These are phyloP conservation scores for Alternaria infectoria DNA, from an alignment of 2,329 filamentous ascomycete genomes.

Conservation along the genomic window DNA sequence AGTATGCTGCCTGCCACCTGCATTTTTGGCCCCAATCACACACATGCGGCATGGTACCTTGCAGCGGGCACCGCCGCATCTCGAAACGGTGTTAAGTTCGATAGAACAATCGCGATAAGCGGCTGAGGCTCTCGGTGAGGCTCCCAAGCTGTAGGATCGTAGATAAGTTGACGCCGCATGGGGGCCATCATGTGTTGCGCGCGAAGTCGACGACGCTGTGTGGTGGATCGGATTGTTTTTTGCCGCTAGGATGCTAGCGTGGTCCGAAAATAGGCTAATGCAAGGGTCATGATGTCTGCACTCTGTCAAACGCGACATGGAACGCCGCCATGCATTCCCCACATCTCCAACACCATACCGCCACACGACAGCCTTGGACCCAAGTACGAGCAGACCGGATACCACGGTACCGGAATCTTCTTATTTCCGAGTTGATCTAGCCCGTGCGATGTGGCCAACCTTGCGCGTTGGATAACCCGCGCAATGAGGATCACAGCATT, in stretches of 20 bases:
- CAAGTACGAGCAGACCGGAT: neutral
- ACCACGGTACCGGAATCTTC: neutral
- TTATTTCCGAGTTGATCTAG: neutral
- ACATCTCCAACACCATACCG: neutral
- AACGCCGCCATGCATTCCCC: neutral
- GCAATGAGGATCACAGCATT: constrained; percentile 5
- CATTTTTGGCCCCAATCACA: neutral
- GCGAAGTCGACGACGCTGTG: neutral
- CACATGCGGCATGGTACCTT: neutral
- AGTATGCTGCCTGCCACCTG: neutral
- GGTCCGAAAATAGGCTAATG: neutral
- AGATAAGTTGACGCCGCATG: neutral
- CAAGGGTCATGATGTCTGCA: neutral
- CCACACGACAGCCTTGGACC: neutral
- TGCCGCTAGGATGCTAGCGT: neutral
- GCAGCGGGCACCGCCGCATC: neutral
- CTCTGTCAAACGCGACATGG: neutral
- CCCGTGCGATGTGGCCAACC: neutral
- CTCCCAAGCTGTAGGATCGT: neutral
- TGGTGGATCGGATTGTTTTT: neutral
- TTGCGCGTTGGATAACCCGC: neutral
- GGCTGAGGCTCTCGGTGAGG: neutral
- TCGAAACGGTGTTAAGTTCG: neutral
- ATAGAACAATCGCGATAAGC: neutral
- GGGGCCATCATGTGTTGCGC: neutral